phyloP scores from a whole-genome alignment of 73 alveolate species.

The Paramecium sexaurelia region DNA sequence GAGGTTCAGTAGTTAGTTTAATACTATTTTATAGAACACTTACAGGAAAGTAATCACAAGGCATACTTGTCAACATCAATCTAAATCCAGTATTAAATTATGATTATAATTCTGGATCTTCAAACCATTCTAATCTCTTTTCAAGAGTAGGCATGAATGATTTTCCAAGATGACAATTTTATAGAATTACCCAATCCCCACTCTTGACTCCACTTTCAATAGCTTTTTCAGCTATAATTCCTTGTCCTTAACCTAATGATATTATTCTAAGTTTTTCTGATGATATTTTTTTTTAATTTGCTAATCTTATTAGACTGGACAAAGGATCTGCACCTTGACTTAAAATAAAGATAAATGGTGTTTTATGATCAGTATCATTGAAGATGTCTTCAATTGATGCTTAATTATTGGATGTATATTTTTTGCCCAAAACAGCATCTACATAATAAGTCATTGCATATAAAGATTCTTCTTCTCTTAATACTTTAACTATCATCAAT shows the following conservation, averaged over 20 bases:
- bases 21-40: constrained; percentile 93
- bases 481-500: constrained; percentile 84
- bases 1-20: constrained; percentile 97
- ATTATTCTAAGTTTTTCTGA: constrained; percentile 89
- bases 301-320: constrained; percentile 25
- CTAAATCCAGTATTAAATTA: constrained; percentile 86
- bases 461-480: constrained; percentile 88
- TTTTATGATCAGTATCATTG: constrained; percentile 86
- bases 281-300: constrained; percentile 23
- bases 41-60: constrained; percentile 97
- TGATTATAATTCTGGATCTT: constrained; percentile 30
- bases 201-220: constrained; percentile 92
- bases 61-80: constrained; percentile 97
- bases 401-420: constrained; percentile 86
- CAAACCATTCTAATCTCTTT: constrained; percentile 82
- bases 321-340: constrained; percentile 66
- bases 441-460: constrained; percentile 86
- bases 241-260: constrained; percentile 99
- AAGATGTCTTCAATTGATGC: constrained; percentile 86
- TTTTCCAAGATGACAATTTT: constrained; percentile 98
- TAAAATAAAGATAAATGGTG: constrained; percentile 86
- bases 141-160: constrained; percentile 99
- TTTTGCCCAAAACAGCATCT: constrained; percentile 76
- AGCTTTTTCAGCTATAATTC: constrained; percentile 93
- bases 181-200: constrained; percentile 99